phyloP scores from a whole-genome alignment of 768 basidiomycete genomes.

The Pleurotus platypus region DNA sequence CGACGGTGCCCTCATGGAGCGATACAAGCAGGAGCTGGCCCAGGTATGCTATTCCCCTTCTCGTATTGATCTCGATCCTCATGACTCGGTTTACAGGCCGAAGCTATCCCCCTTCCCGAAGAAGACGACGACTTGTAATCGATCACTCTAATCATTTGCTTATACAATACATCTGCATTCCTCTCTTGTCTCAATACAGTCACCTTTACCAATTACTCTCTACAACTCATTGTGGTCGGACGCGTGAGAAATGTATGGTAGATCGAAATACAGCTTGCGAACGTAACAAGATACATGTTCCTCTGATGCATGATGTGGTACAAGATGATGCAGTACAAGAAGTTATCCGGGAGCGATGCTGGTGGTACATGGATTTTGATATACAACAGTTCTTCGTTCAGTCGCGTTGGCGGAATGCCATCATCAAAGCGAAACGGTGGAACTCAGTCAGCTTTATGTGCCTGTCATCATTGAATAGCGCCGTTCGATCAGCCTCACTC shows the following conservation, averaged over 20 bases:
- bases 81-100: conserved; percentile 50
- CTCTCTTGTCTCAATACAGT: conserved; percentile 9
- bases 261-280: conserved; percentile 11
- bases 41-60: conserved; percentile 34
- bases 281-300: conserved; percentile 21
- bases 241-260: too few species aligned
- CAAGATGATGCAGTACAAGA: not conserved
- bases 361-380: not conserved
- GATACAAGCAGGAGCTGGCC: conserved; percentile 77
- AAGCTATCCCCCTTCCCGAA: conserved; percentile 91
- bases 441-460: not conserved
- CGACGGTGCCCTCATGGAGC: conserved; percentile 71
- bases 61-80: too few species aligned
- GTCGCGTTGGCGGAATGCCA: not conserved
- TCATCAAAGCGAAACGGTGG: conserved; percentile 4
- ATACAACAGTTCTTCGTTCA: not conserved
- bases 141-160: not conserved
- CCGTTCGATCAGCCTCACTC: not conserved
- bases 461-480: not conserved
- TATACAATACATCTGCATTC: conserved; percentile 8
- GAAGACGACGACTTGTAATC: conserved; percentile 86
- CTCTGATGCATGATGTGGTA: not conserved
- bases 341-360: not conserved
- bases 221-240: too few species aligned
- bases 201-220: conserved; percentile 16